Conservation (phyloP, 306 rosid species). For the Rubus parviflorus region DNA sequence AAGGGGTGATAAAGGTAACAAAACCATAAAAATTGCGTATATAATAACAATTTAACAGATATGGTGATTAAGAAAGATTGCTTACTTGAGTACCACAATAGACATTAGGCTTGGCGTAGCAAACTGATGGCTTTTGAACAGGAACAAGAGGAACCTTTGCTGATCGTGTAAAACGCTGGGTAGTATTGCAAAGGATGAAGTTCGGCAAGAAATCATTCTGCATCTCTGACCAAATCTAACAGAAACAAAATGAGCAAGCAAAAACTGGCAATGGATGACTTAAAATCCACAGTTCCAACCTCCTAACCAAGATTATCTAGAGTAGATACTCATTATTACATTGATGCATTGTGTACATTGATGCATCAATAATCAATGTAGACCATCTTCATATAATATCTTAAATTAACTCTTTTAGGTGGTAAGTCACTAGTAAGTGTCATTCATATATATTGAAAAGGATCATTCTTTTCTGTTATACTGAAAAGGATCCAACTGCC, state of each 20-base stretch:
- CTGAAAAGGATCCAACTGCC: too few species aligned
- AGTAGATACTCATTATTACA: not conserved
- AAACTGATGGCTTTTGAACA: conserved; percentile 96
- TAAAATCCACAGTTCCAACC: conserved; percentile 8
- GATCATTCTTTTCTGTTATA: too few species aligned
- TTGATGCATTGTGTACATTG: too few species aligned
- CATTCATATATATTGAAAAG: too few species aligned
- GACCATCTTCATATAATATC: too few species aligned
- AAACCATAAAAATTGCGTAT: conserved; percentile 19
- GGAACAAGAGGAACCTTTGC: conserved; percentile 63
- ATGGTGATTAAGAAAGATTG: conserved; percentile 9
- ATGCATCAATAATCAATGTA: too few species aligned
- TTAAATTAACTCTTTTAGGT: too few species aligned
- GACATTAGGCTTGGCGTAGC: conserved; percentile 88
- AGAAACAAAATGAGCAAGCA: conserved; percentile 32
- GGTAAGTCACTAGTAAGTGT: too few species aligned
- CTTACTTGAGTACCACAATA: conserved; percentile 92
- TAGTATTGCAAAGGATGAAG: conserved; percentile 91
- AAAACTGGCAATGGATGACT: conserved; percentile 23
- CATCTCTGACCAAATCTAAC: conserved; percentile 98
- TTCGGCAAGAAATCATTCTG: conserved; percentile 91
- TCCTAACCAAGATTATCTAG: not conserved
- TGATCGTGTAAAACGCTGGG: conserved; percentile 88
- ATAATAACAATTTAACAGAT: conserved; percentile 10
- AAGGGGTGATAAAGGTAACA: not conserved